These are phyloP conservation scores for Talaromyces albobiverticillius DNA, from an alignment of 2,329 filamentous ascomycete genomes.

Conservation along the genomic window DNA sequence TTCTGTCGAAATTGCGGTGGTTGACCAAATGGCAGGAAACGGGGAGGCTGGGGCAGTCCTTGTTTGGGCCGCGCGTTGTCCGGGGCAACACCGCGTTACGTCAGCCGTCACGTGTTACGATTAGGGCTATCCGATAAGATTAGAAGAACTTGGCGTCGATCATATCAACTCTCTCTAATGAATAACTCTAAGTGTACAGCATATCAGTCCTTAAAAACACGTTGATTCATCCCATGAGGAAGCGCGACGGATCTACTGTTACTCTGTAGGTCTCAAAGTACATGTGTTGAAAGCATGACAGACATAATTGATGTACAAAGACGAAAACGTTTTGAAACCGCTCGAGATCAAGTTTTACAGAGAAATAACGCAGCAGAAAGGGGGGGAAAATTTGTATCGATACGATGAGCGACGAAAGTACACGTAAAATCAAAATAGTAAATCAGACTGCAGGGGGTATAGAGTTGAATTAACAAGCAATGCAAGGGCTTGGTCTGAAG, in stretches of 20 bases:
- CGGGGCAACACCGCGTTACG: constrained; percentile 26
- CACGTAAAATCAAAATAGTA: constrained; percentile 4
- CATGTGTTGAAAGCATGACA: constrained; percentile 5
- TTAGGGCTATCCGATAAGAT: too few species aligned
- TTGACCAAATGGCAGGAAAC: constrained; percentile 27
- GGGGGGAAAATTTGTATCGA: background rate
- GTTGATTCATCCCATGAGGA: too few species aligned
- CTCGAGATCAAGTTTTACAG: constrained; percentile 5
- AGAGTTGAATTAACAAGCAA: constrained; percentile 13
- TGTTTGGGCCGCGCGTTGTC: constrained; percentile 23
- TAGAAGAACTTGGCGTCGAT: too few species aligned
- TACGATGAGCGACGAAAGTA: constrained; percentile 4
- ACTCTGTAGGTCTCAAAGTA: background rate
- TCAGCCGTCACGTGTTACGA: constrained; percentile 19
- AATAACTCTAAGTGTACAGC: too few species aligned
- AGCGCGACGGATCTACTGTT: too few species aligned
- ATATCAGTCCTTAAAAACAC: too few species aligned
- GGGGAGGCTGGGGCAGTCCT: constrained; percentile 35
- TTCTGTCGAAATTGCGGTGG: constrained; percentile 30
- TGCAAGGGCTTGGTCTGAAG: background rate
- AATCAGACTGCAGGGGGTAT: constrained; percentile 12
- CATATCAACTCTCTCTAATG: too few species aligned
- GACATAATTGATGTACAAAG: constrained; percentile 7
- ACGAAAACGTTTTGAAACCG: background rate
- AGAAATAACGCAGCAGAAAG: too few species aligned